Evolutionary conservation across 805 yeast species (phyloP).

Genomic region (Saccharomycopsis javanensis): DNA sequence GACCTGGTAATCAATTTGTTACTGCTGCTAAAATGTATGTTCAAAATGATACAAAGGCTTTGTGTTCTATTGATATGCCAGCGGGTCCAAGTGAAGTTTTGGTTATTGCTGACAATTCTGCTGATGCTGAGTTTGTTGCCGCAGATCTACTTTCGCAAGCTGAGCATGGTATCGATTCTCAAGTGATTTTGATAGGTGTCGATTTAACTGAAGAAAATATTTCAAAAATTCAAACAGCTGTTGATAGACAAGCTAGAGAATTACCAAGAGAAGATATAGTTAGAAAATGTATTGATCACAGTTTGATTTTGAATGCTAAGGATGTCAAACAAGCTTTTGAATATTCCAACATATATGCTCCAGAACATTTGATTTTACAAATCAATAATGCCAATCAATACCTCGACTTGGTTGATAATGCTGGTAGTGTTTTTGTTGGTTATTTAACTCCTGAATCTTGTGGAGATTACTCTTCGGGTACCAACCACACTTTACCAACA

Average conservation of each 20-base stretch:
- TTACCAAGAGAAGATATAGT: conserved; percentile 92
- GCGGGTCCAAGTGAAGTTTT: conserved; percentile 99
- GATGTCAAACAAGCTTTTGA: conserved; percentile 70
- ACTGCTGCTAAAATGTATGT: conserved; percentile 99
- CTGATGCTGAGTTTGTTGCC: conserved; percentile 96
- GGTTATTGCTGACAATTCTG: conserved; percentile 80
- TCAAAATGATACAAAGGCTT: conserved; percentile 88
- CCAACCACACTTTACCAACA: conserved; percentile 97
- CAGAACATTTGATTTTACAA: conserved; percentile 94
- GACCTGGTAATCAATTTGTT: conserved; percentile 98
- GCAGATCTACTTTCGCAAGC: conserved; percentile 94
- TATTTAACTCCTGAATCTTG: conserved; percentile 94
- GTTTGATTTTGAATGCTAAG: conserved; percentile 64
- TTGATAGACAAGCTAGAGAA: conserved; percentile 69
- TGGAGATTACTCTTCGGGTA: conserved; percentile 97
- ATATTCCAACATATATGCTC: conserved; percentile 89
- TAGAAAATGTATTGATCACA: conserved; percentile 84
- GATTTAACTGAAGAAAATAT: conserved; percentile 52
- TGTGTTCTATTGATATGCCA: conserved; percentile 98
- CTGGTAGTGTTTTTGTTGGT: conserved; percentile 96
- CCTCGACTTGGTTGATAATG: conserved; percentile 73
- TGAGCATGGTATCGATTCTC: conserved; percentile 98
- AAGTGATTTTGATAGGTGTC: conserved; percentile 85
- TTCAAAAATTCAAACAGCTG: conserved; percentile 67
- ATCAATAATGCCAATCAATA: conserved; percentile 65